Base-by-base conservation (phyloP, 371 early-diverging fungal species). In the Lichtheimia ornata region DNA sequence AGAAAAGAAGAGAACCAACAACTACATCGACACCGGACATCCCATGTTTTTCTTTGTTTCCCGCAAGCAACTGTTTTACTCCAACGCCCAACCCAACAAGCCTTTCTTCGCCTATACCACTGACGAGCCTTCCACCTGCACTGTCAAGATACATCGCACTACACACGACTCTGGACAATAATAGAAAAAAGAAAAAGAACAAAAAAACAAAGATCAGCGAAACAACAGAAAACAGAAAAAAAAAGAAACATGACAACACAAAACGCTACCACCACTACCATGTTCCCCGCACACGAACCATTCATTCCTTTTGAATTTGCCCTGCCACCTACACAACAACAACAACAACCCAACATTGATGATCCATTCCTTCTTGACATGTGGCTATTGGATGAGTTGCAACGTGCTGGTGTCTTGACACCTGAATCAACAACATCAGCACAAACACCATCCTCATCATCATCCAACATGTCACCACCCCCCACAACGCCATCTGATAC, bases 71-170 rank as follows among this genome's bases (percentile, higher is more conserved):
- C 50, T 61, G 44, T 64, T 42, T 49, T 28, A 60, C 45, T 30
- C 58, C 50, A 61, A 64, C 43, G 14, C 56, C 30, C 52, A 53
- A 18, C 57, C 64, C 17, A 41, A 43, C 42, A 56, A 45, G 41
- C 67, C 71, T 43, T 71, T 71, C 65, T 71, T 71, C 59, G 56
- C 71, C 42, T 71, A 71, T 49, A 60, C 61, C 22, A 71, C 71
- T 62, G 71, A 71, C 65, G 67, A 66, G 52, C 71, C 71, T 49
- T 71, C 71, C 1, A 71, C 71, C 67, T 67, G 67, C 65, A 67
- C 64, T 60, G 50, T 64, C 35, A 71, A 71, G 60, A 71, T 58
- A 67, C 53, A 56, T 50, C 35, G 35, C 35, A 35, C 35, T 2
- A 35, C 35, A 35, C 35, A 35, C 14, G 47, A 18, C 60, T 62